Evolutionary conservation across 2,329 filamentous ascomycete species (phyloP).

Genomic region (Epichloe festucae): DNA sequence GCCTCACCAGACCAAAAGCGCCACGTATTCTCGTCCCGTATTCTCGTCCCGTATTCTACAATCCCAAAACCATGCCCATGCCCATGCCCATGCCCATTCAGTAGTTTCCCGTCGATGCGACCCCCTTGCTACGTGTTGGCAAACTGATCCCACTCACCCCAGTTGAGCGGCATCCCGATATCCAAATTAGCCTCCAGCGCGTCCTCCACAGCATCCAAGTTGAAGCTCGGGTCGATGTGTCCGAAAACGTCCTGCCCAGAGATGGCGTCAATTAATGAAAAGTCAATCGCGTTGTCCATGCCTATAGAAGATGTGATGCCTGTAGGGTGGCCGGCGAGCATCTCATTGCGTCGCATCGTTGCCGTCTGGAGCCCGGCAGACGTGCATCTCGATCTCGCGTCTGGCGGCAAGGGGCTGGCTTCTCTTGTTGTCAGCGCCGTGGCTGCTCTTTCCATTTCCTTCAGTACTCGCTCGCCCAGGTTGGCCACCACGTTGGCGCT

Average conservation of each 20-base stretch:
- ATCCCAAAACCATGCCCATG: too few relatives aligned
- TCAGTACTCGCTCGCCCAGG: constrained; percentile 40
- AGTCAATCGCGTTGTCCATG: constrained; percentile 25
- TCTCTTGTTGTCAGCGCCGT: constrained; percentile 29
- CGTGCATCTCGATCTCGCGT: constrained; percentile 10
- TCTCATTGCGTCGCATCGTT: constrained; percentile 8
- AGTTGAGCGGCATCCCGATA: constrained; percentile 39
- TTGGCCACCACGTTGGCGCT: constrained; percentile 41
- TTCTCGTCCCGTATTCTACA: too few relatives aligned
- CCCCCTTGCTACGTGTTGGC: background rate
- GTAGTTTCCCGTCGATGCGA: background rate
- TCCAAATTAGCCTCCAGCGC: constrained; percentile 42
- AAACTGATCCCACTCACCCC: constrained; percentile 32
- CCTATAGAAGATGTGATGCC: constrained; percentile 16
- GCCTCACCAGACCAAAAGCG: too few relatives aligned
- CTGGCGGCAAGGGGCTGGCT: constrained; percentile 14
- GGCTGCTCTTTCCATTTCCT: constrained; percentile 42
- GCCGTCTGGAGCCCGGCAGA: constrained; percentile 2
- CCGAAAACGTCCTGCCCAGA: constrained; percentile 41
- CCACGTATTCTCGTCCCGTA: too few relatives aligned
- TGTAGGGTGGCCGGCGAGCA: constrained; percentile 12
- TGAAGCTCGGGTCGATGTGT: constrained; percentile 41
- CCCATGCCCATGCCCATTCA: too few relatives aligned
- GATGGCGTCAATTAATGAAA: constrained; percentile 28
- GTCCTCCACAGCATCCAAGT: constrained; percentile 40